These are phyloP conservation scores for Tolypocladium paradoxum DNA, from an alignment of 2,329 filamentous ascomycete genomes.

Conservation along the genomic window DNA sequence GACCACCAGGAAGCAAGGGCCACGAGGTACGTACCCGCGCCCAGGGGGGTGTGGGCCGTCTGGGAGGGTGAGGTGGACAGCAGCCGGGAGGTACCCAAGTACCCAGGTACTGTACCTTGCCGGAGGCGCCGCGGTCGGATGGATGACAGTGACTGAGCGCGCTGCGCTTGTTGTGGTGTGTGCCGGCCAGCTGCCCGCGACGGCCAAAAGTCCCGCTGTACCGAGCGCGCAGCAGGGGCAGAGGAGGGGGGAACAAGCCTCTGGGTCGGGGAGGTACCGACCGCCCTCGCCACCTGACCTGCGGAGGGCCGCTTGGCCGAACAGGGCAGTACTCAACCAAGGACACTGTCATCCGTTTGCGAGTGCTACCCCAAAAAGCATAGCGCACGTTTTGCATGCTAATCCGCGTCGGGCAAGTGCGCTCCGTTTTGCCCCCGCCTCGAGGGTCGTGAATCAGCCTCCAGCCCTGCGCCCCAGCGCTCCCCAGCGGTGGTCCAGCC, in stretches of 20 bases:
- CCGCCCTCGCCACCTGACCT: slow-evolving; percentile 1
- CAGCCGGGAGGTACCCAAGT: neutral
- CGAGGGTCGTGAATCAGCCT: neutral
- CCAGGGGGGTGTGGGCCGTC: neutral
- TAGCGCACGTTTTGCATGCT: neutral
- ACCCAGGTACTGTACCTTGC: neutral
- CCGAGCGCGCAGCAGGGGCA: neutral
- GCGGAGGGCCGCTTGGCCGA: neutral
- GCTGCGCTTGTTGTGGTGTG: neutral
- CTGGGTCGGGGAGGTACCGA: slow-evolving; percentile 3
- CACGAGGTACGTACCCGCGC: slow-evolving; percentile 1
- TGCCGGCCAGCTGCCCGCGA: neutral
- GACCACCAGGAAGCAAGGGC: slow-evolving; percentile 1
- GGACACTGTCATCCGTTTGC: too few relatives aligned
- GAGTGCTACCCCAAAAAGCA: neutral
- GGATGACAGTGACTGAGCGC: neutral
- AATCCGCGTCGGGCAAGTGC: neutral
- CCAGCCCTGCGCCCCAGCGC: neutral
- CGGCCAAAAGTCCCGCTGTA: neutral
- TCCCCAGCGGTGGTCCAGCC: neutral
- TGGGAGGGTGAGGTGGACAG: neutral
- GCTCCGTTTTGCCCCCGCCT: neutral
- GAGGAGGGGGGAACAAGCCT: neutral
- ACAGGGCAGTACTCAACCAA: neutral
- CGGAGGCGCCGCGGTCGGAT: neutral